Evolutionary conservation across 2,329 filamentous ascomycete genomes (phyloP).

Genomic region (Ophiostoma australiae): DNA sequence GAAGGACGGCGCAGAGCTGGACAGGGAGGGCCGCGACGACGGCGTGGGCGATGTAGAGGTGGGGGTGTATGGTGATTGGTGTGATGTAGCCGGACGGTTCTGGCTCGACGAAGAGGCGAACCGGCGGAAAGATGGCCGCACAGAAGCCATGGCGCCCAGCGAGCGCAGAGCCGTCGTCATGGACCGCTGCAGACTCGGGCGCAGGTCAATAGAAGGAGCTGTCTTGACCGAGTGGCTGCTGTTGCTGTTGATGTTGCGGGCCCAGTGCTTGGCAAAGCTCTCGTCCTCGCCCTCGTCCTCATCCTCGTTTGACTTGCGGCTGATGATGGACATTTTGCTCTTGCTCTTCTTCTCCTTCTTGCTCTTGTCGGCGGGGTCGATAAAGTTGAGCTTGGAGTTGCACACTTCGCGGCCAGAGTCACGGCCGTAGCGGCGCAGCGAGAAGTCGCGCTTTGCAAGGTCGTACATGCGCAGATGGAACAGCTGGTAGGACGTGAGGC

Average conservation of each 20-base stretch:
- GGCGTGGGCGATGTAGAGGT: slow-evolving; percentile 33
- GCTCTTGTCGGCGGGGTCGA: slow-evolving; percentile 45
- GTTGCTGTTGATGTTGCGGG: background rate
- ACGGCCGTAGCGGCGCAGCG: slow-evolving; percentile 82
- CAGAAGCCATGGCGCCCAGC: slow-evolving; percentile 33
- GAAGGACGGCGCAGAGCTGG: slow-evolving; percentile 27
- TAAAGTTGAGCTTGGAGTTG: slow-evolving; percentile 69
- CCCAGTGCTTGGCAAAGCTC: slow-evolving; percentile 19
- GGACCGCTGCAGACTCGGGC: slow-evolving; percentile 43
- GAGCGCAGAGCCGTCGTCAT: slow-evolving; percentile 47
- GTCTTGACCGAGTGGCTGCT: slow-evolving; percentile 3
- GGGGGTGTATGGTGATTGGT: background rate
- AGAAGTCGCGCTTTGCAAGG: slow-evolving; percentile 79
- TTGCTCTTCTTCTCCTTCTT: background rate
- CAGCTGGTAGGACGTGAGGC: slow-evolving; percentile 62
- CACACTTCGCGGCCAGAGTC: slow-evolving; percentile 92
- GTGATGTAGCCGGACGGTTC: slow-evolving; percentile 4
- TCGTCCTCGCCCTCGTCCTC: slow-evolving; percentile 26
- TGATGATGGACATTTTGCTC: slow-evolving; percentile 37
- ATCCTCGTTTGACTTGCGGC: slow-evolving; percentile 28
- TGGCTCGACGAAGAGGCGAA: slow-evolving; percentile 15
- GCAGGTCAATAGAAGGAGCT: slow-evolving; percentile 25
- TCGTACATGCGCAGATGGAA: slow-evolving; percentile 97
- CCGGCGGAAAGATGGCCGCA: slow-evolving; percentile 36
- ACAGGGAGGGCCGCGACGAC: slow-evolving; percentile 12